These are phyloP conservation scores for Aurifilum marmelostoma DNA, from an alignment of 2,329 filamentous ascomycete species.

Conservation along the genomic window DNA sequence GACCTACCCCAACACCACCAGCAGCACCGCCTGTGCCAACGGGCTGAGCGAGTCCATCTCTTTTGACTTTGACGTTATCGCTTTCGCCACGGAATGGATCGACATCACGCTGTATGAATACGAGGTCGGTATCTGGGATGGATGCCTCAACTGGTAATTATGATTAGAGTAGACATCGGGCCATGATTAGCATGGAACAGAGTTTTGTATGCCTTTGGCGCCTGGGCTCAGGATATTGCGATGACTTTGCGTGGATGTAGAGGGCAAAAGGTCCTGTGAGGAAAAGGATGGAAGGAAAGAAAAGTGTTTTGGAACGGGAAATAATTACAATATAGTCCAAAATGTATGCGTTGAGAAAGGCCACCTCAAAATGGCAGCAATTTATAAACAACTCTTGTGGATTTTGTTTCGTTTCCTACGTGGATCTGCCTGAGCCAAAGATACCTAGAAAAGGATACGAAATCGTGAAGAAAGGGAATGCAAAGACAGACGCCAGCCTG, in stretches of 20 bases:
- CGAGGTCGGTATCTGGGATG: constrained; percentile 19
- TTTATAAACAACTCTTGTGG: too few relatives aligned
- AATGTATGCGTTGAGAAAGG: too few relatives aligned
- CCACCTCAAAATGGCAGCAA: too few relatives aligned
- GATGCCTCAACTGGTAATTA: constrained; percentile 20
- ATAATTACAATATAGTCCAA: too few relatives aligned
- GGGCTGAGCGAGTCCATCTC: constrained; percentile 22
- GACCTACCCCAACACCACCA: constrained; percentile 23
- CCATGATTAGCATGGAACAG: too few relatives aligned
- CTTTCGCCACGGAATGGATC: constrained; percentile 25
- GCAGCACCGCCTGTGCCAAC: constrained; percentile 23
- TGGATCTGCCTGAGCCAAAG: too few relatives aligned
- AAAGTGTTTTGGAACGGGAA: too few relatives aligned
- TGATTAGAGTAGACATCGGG: too few relatives aligned
- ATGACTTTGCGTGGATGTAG: not conserved
- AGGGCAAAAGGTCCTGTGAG: not conserved
- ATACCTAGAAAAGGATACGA: too few relatives aligned
- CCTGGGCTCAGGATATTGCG: not conserved
- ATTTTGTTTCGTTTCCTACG: too few relatives aligned
- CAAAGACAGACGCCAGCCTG: too few relatives aligned
- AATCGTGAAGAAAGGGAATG: too few relatives aligned
- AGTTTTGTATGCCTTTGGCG: not conserved
- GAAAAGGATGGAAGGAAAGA: not conserved
- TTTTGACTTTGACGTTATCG: constrained; percentile 21
- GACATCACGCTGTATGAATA: constrained; percentile 24